Conservation (phyloP, 2,329 filamentous ascomycete genomes). For the Colletotrichum falcatum region DNA sequence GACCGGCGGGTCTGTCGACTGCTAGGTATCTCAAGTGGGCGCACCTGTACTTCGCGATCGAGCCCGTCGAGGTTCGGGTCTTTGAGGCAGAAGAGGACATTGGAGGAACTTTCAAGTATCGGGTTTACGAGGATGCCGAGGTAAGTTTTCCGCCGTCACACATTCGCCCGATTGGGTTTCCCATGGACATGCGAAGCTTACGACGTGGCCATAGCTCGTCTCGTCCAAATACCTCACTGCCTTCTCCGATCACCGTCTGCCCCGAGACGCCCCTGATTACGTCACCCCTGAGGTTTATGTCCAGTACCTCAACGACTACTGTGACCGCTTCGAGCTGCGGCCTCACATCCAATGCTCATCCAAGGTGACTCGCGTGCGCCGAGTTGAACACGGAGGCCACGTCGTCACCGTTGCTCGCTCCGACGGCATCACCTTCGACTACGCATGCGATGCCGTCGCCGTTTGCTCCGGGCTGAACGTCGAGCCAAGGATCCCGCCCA, state of each 20-base stretch:
- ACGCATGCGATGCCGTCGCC: conserved; percentile 58
- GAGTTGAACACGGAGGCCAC: conserved; percentile 19
- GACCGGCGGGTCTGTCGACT: conserved; percentile 57
- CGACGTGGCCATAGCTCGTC: conserved; percentile 48
- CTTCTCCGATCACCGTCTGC: conserved; percentile 62
- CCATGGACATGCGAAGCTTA: neutral
- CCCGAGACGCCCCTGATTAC: conserved; percentile 58
- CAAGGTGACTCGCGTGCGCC: conserved; percentile 47
- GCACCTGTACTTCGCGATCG: conserved; percentile 53
- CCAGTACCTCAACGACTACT: conserved; percentile 57
- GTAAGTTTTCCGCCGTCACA: neutral
- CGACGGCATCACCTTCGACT: conserved; percentile 22
- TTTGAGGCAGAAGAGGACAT: conserved; percentile 59
- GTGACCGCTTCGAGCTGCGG: conserved; percentile 53
- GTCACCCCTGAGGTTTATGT: conserved; percentile 55
- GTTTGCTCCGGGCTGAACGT: conserved; percentile 60
- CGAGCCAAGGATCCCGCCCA: conserved; percentile 53
- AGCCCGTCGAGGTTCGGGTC: conserved; percentile 56
- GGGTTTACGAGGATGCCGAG: conserved; percentile 62
- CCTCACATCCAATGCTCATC: conserved; percentile 52
- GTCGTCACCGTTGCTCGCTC: conserved; percentile 16
- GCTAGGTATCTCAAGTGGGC: conserved; percentile 56
- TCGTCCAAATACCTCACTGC: conserved; percentile 63
- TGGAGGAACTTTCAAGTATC: conserved; percentile 61
- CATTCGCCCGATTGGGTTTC: neutral